Percentiles rank a stretch among this genome's conserved stretches.
Evolutionary conservation across 768 basidiomycete genomes (phyloP).

Genomic region (Trametes cinnabarina): DNA sequence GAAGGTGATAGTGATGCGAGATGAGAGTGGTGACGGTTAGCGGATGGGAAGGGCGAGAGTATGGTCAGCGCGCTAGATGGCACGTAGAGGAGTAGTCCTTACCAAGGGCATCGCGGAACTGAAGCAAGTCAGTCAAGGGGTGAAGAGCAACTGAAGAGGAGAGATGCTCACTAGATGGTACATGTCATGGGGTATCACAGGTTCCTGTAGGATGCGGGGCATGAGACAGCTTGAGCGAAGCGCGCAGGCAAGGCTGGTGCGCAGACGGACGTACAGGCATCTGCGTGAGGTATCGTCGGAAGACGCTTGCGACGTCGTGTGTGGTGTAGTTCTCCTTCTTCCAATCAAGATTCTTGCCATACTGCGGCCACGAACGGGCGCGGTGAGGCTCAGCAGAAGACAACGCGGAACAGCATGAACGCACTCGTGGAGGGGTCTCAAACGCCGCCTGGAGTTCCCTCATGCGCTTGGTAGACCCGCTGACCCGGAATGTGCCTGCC

Average conservation of each 20-base stretch:
- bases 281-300: constrained; percentile 91
- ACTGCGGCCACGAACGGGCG: constrained; percentile 50
- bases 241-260: constrained; percentile 1
- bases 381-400: neutral
- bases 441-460: constrained; percentile 90
- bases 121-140: constrained; percentile 18
- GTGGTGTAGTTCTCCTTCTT: constrained; percentile 81
- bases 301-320: constrained; percentile 96
- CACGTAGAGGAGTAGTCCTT: constrained; percentile 22
- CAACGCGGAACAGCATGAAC: constrained; percentile 22
- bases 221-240: neutral
- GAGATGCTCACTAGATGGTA: constrained; percentile 72
- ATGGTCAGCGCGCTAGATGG: neutral
- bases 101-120: constrained; percentile 85
- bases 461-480: constrained; percentile 94
- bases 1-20: too few relatives aligned
- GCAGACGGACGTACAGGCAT: constrained; percentile 74
- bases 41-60: constrained; percentile 6
- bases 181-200: constrained; percentile 89
- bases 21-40: too few relatives aligned
- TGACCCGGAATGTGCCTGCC: constrained; percentile 92
- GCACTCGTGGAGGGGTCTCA: constrained; percentile 82
- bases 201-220: constrained; percentile 55
- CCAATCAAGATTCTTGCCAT: constrained; percentile 93
- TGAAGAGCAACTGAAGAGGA: constrained; percentile 6